These are phyloP conservation scores for Letharia columbiana DNA, from an alignment of 495 filamentous ascomycete genomes.

Conservation along the genomic window DNA sequence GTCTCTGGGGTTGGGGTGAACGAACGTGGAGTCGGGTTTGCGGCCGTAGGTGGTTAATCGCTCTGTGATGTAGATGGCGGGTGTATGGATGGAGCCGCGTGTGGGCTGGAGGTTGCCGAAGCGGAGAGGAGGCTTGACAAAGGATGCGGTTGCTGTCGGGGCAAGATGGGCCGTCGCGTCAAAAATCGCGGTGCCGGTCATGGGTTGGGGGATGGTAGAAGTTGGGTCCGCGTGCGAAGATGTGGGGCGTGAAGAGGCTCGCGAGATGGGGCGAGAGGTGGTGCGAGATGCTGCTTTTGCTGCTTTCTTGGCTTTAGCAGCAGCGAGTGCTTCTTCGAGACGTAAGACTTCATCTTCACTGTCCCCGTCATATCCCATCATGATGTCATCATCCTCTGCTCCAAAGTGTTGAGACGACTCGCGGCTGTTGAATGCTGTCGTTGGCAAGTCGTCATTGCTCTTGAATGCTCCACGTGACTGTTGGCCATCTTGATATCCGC, in stretches of 20 bases:
- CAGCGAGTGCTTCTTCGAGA: conserved; percentile 4
- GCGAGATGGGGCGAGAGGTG: not conserved
- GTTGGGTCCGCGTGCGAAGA: not conserved
- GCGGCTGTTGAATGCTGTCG: conserved; percentile 17
- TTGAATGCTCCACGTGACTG: conserved; percentile 4
- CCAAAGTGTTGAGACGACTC: conserved; percentile 3
- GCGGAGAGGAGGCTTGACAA: conserved; percentile 34
- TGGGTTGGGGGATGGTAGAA: not conserved
- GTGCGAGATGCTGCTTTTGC: not conserved
- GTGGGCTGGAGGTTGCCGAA: conserved; percentile 39
- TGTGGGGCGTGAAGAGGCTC: not conserved
- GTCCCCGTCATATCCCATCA: not conserved
- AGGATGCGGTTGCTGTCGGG: conserved; percentile 15
- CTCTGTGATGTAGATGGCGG: conserved; percentile 54
- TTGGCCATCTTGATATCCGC: not conserved
- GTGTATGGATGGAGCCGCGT: conserved; percentile 40
- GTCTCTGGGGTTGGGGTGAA: conserved; percentile 51
- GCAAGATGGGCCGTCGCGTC: conserved; percentile 16
- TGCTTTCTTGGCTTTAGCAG: conserved; percentile 2
- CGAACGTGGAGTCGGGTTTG: conserved; percentile 47
- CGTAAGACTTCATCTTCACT: conserved; percentile 2
- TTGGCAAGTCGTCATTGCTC: conserved; percentile 8
- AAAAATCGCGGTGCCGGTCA: conserved; percentile 15
- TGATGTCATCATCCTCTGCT: not conserved
- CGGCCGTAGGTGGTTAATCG: conserved; percentile 71